Percentiles rank a stretch among this genome's conserved stretches.
Conservation (phyloP, 352 stramenopile species). For the Phytophthora uliginosa region DNA sequence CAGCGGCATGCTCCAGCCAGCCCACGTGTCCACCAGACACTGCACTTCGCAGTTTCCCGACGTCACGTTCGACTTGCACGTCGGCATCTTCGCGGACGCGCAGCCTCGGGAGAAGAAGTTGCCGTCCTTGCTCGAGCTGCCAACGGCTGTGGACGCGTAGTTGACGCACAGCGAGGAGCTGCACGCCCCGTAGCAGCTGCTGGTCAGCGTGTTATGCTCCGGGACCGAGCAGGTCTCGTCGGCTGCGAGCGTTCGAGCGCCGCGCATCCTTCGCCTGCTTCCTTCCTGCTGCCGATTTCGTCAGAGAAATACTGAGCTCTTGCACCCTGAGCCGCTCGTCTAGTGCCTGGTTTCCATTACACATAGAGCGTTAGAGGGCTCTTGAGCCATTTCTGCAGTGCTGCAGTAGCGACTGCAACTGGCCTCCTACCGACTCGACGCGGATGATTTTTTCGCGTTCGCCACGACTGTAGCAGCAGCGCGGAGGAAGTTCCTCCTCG, state of each 20-base stretch:
- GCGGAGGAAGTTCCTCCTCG: not conserved
- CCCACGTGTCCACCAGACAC: constrained; percentile 55
- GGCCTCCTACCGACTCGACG: constrained; percentile 22
- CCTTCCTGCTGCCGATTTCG: constrained; percentile 10
- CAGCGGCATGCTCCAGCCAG: constrained; percentile 33
- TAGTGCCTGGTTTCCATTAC: constrained; percentile 10
- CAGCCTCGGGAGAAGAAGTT: constrained; percentile 79
- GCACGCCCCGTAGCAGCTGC: constrained; percentile 65
- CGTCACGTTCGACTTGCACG: constrained; percentile 62
- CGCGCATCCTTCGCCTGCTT: constrained; percentile 11
- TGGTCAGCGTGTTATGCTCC: constrained; percentile 65
- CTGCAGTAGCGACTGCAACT: constrained; percentile 15
- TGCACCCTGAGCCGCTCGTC: not conserved
- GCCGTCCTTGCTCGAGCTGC: constrained; percentile 41
- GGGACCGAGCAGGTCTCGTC: constrained; percentile 45
- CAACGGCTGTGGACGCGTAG: constrained; percentile 51
- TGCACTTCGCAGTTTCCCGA: constrained; percentile 66
- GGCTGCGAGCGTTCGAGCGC: constrained; percentile 5
- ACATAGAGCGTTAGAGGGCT: not conserved
- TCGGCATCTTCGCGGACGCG: constrained; percentile 51
- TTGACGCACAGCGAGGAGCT: constrained; percentile 67
- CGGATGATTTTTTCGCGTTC: constrained; percentile 11
- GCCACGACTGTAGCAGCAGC: constrained; percentile 6
- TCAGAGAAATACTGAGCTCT: constrained; percentile 6
- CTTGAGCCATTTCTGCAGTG: not conserved